phyloP scores from a whole-genome alignment of 169 alveolate species.

The Plasmodium relictum region DNA sequence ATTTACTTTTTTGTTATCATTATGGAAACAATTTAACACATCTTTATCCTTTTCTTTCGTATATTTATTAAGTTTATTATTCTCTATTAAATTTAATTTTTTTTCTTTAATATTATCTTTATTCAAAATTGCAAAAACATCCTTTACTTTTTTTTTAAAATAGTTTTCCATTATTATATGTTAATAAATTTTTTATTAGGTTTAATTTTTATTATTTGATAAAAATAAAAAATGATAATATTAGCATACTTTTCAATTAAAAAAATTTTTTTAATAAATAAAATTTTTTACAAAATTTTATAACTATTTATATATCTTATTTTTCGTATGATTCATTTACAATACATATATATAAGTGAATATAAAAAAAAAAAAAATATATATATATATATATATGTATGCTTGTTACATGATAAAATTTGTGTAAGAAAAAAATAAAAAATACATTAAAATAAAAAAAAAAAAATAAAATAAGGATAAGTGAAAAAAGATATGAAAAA shows the following conservation, averaged over 20 bases:
- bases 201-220: no score
- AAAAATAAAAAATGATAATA: no score
- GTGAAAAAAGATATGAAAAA: no score
- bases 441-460: no score
- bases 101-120: conserved; percentile 21
- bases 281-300: no score
- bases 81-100: not conserved
- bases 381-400: not conserved
- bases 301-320: not conserved
- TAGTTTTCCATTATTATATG: conserved; percentile 50
- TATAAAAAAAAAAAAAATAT: not conserved
- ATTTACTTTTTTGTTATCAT: conserved; percentile 14
- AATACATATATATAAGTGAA: not conserved
- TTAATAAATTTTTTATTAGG: not conserved
- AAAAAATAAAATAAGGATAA: no score
- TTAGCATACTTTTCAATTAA: no score
- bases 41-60: not conserved
- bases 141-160: conserved; percentile 63
- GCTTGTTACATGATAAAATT: no score
- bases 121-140: conserved; percentile 56
- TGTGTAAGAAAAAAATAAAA: no score
- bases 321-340: not conserved
- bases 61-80: conserved; percentile 4
- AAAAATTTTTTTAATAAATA: no score
- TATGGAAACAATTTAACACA: not conserved